A percentile compares a stretch with the other conserved stretches of the same genome.
These are phyloP conservation scores for Dothistroma pini DNA, from an alignment of 2,329 filamentous ascomycete species.

Conservation along the genomic window DNA sequence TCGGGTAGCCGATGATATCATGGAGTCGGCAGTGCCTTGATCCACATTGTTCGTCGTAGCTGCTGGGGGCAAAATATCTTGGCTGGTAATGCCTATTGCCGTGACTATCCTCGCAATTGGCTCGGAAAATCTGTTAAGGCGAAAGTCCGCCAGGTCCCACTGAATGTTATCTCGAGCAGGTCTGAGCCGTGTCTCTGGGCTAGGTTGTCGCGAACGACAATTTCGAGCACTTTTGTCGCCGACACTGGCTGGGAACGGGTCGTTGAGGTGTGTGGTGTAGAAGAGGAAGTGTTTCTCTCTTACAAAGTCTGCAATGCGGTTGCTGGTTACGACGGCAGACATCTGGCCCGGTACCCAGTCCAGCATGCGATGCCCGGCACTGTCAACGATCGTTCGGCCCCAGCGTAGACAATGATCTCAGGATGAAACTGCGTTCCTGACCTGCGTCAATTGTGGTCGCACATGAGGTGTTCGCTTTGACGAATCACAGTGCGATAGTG, in stretches of 20 bases:
- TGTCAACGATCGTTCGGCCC: slow-evolving; percentile 20
- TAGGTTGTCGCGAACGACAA: too few relatives aligned
- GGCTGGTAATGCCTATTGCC: slow-evolving; percentile 12
- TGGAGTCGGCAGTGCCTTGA: not conserved
- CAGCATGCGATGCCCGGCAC: slow-evolving; percentile 42
- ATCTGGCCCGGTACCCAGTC: slow-evolving; percentile 52
- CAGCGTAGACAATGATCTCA: slow-evolving; percentile 21
- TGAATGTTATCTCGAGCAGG: slow-evolving; percentile 5
- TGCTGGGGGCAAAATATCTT: not conserved
- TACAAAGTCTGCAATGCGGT: too few relatives aligned
- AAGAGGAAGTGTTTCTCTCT: too few relatives aligned
- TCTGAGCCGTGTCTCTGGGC: slow-evolving; percentile 7
- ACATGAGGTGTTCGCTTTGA: not conserved
- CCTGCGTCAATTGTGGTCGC: not conserved
- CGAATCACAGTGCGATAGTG: slow-evolving; percentile 18
- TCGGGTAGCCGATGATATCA: not conserved
- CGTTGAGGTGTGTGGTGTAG: too few relatives aligned
- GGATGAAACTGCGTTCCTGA: slow-evolving; percentile 20
- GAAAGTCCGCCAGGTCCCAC: slow-evolving; percentile 56
- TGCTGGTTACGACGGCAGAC: too few relatives aligned
- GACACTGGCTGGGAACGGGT: too few relatives aligned
- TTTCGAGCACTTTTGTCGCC: too few relatives aligned
- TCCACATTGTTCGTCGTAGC: not conserved
- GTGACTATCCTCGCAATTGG: slow-evolving; percentile 36
- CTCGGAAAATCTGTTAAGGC: slow-evolving; percentile 44